These are phyloP conservation scores for Thymus quinquecostatus DNA, from an alignment of 257 asterid species.

Conservation along the genomic window DNA sequence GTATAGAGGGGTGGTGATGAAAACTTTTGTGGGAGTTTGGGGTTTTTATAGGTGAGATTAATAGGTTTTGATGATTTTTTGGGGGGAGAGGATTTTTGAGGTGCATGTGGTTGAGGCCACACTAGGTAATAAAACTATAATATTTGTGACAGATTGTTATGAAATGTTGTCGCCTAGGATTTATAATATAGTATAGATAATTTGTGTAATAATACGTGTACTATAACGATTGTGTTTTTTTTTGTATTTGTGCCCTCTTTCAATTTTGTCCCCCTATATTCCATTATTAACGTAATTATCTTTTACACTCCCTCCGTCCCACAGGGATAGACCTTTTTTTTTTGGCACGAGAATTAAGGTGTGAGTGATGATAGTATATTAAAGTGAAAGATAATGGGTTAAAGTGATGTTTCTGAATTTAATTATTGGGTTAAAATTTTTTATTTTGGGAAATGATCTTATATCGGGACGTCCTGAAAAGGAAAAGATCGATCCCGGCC, in stretches of 20 bases:
- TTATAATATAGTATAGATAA: background rate
- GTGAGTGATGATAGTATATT: no score
- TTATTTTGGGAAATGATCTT: no score
- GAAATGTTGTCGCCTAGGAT: background rate
- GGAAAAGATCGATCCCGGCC: no score
- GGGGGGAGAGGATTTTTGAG: background rate
- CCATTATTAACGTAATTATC: no score
- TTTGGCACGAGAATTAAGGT: no score
- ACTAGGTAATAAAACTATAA: background rate
- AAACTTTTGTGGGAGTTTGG: background rate
- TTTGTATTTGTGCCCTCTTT: background rate
- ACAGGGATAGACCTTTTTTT: no score
- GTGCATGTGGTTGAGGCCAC: conserved; percentile 2
- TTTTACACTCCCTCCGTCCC: no score
- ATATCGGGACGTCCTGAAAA: no score
- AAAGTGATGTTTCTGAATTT: no score
- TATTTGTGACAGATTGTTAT: conserved; percentile 10
- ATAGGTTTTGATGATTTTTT: background rate
- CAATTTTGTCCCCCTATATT: no score
- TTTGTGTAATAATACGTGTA: background rate
- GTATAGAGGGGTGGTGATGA: background rate
- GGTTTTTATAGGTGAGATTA: conserved; percentile 5
- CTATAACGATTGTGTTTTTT: background rate
- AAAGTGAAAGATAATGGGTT: no score
- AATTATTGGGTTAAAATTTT: no score